phyloP scores from a whole-genome alignment of 345 rosid genomes.

The Triadica sebifera region DNA sequence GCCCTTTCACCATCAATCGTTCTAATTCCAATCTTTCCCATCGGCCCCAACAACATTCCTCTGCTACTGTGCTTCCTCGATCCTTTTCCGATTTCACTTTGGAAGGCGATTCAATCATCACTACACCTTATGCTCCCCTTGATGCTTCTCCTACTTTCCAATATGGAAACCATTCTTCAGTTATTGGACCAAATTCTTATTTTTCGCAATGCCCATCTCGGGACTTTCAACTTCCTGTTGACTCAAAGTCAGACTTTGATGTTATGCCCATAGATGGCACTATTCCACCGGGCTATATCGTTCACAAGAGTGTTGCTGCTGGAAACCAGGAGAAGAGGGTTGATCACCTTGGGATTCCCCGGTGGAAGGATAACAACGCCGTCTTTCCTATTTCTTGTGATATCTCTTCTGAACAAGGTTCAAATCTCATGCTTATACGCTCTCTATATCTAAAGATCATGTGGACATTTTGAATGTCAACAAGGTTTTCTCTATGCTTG shows the following conservation, averaged over 20 bases:
- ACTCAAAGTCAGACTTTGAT: too few relatives aligned
- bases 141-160: too few relatives aligned
- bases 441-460: background rate
- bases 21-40: constrained; percentile 9
- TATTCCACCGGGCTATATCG: background rate
- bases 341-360: too few relatives aligned
- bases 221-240: too few relatives aligned
- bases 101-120: too few relatives aligned
- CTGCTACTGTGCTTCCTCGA: too few relatives aligned
- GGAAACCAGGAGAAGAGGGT: constrained; percentile 2
- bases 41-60: too few relatives aligned
- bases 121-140: too few relatives aligned
- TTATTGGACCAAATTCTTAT: background rate
- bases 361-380: constrained; percentile 5
- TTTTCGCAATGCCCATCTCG: background rate
- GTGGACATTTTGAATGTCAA: background rate
- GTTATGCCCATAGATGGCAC: too few relatives aligned
- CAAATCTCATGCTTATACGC: background rate
- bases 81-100: too few relatives aligned
- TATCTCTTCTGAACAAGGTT: constrained; percentile 30
- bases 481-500: background rate
- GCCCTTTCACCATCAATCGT: constrained; percentile 34
- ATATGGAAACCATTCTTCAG: background rate
- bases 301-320: background rate
- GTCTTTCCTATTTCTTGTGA: constrained; percentile 1